Conservation (phyloP, 805 yeast genomes). For the Yarrowia sp. region DNA sequence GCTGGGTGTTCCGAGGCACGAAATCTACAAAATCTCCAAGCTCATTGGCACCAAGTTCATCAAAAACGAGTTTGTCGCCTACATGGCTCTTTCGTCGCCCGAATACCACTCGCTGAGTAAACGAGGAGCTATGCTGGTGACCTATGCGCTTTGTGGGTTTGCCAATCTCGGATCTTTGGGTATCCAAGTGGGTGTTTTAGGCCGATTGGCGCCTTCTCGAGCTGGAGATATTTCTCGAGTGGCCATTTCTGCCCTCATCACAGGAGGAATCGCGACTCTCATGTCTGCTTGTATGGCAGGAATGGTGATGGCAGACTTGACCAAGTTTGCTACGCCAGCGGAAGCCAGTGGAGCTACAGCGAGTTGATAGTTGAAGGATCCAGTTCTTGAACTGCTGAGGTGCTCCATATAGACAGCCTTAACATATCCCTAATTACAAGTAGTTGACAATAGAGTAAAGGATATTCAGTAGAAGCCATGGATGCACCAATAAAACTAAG, state of each 20-base stretch:
- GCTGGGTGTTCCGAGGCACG: slow-evolving; percentile 62
- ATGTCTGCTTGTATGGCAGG: slow-evolving; percentile 67
- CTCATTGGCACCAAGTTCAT: slow-evolving; percentile 64
- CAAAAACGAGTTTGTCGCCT: slow-evolving; percentile 69
- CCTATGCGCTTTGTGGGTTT: slow-evolving; percentile 70
- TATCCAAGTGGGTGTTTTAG: slow-evolving; percentile 65
- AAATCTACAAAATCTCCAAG: slow-evolving; percentile 58
- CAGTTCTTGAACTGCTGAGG: too few relatives aligned
- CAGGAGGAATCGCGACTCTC: slow-evolving; percentile 62
- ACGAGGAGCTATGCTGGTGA: slow-evolving; percentile 62
- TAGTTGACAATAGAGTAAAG: too few relatives aligned
- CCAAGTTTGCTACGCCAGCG: slow-evolving; percentile 40
- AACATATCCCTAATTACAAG: too few relatives aligned
- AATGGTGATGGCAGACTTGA: slow-evolving; percentile 62
- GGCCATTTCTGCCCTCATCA: slow-evolving; percentile 58
- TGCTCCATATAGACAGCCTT: too few relatives aligned
- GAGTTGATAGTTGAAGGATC: neutral
- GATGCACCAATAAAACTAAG: too few relatives aligned
- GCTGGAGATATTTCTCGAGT: slow-evolving; percentile 57
- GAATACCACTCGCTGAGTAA: slow-evolving; percentile 57
- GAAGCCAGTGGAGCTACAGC: neutral
- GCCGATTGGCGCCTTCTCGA: slow-evolving; percentile 60
- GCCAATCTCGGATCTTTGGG: slow-evolving; percentile 68
- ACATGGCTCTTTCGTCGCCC: slow-evolving; percentile 50
- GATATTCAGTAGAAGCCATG: too few relatives aligned